A percentile compares a stretch with the other conserved stretches of the same genome.
These are phyloP conservation scores for Aspergillus texensis DNA, from an alignment of 2,329 filamentous ascomycete species.

Conservation along the genomic window DNA sequence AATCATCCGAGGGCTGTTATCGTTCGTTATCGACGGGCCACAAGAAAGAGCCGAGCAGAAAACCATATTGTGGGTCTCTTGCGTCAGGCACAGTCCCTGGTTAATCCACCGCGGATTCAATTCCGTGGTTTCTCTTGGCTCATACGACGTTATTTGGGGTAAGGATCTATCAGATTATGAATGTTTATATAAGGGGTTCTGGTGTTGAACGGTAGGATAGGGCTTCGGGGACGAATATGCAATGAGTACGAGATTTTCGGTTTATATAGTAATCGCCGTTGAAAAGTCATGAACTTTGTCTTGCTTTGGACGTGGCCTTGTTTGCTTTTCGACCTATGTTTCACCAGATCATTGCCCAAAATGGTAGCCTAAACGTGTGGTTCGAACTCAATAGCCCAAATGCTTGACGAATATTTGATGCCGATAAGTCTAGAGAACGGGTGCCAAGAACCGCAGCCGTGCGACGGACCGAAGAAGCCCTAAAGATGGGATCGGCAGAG, in stretches of 20 bases:
- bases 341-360: neutral
- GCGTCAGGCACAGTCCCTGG: neutral
- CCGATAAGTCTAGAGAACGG: neutral
- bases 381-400: neutral
- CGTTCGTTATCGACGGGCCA: neutral
- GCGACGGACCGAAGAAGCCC: neutral
- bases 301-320: neutral
- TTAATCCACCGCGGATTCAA: neutral
- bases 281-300: neutral
- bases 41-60: neutral
- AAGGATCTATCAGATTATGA: neutral
- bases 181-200: neutral
- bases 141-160: neutral
- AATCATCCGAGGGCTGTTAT: neutral
- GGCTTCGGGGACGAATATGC: neutral
- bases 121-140: conserved; percentile 1
- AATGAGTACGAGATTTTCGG: neutral
- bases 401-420: neutral
- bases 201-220: neutral
- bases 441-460: neutral
- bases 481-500: neutral
- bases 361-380: neutral
- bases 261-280: neutral
- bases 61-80: neutral
- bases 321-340: neutral